Evolutionary conservation across 352 stramenopile species (phyloP).

Genomic region (Phytophthora fragariae): DNA sequence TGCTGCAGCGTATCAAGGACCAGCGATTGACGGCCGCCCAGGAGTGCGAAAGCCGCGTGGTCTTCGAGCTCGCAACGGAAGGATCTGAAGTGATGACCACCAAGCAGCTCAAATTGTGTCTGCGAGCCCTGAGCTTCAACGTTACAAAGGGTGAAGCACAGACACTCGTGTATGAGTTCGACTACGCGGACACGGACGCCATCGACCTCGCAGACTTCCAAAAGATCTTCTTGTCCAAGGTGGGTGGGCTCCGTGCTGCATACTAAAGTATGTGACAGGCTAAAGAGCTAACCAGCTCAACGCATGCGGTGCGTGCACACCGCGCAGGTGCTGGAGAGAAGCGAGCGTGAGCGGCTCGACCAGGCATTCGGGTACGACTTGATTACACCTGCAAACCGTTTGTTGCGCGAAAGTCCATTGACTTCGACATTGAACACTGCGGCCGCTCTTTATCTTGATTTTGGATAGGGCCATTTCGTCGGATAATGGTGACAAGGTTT

Average conservation of each 20-base stretch:
- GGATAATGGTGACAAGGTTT: conserved; percentile 18
- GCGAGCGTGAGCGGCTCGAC: conserved; percentile 31
- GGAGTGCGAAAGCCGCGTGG: conserved; percentile 30
- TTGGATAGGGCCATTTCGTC: conserved; percentile 24
- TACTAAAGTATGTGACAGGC: neutral
- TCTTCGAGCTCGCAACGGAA: conserved; percentile 35
- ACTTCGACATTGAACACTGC: neutral
- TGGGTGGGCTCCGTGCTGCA: conserved; percentile 4
- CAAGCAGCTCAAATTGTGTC: conserved; percentile 44
- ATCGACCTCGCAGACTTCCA: conserved; percentile 51
- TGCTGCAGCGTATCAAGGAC: conserved; percentile 37
- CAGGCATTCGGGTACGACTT: conserved; percentile 45
- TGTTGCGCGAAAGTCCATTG: neutral
- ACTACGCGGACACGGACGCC: conserved; percentile 43
- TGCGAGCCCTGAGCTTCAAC: conserved; percentile 42
- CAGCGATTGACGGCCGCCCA: conserved; percentile 39
- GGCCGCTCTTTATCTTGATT: conserved; percentile 1
- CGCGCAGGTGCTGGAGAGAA: conserved; percentile 34
- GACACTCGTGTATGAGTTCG: conserved; percentile 55
- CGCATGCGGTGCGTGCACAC: neutral
- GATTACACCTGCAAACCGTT: neutral
- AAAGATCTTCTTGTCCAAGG: conserved; percentile 54
- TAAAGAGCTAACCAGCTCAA: neutral
- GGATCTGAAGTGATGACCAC: conserved; percentile 31
- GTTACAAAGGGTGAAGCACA: conserved; percentile 31